Evolutionary conservation across 495 filamentous ascomycete species (phyloP).

Genomic region (Hyaloscypha finlandica): DNA sequence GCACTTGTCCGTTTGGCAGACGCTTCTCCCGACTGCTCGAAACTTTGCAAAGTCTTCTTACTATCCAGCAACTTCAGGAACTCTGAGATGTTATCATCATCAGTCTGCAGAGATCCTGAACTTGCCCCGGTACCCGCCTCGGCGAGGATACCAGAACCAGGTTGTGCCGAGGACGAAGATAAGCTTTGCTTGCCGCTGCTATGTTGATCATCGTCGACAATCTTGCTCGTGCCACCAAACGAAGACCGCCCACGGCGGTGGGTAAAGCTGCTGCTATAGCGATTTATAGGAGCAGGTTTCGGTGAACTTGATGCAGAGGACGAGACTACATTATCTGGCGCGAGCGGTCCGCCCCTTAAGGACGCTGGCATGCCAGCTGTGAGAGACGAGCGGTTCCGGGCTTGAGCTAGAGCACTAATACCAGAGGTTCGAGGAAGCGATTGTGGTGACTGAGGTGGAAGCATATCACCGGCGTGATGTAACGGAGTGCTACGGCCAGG

Average conservation of each 20-base stretch:
- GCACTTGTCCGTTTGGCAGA: conserved; percentile 63
- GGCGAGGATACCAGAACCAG: conserved; percentile 78
- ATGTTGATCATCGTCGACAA: conserved; percentile 75
- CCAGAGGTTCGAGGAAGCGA: conserved; percentile 53
- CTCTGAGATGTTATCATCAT: conserved; percentile 90
- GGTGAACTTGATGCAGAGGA: conserved; percentile 72
- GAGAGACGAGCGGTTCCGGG: conserved; percentile 66
- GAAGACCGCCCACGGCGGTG: conserved; percentile 78
- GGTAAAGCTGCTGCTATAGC: conserved; percentile 84
- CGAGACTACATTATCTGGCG: conserved; percentile 57
- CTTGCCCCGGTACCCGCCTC: conserved; percentile 71
- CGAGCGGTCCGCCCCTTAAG: conserved; percentile 53
- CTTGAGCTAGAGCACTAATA: conserved; percentile 58
- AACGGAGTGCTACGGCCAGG: conserved; percentile 47
- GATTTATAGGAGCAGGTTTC: conserved; percentile 66
- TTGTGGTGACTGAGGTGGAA: conserved; percentile 59
- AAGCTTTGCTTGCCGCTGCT: conserved; percentile 88
- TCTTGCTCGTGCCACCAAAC: conserved; percentile 65
- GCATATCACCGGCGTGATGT: conserved; percentile 31
- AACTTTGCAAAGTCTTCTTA: conserved; percentile 75
- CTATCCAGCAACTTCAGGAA: conserved; percentile 86
- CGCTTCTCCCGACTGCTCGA: conserved; percentile 60
- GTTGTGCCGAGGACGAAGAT: conserved; percentile 78
- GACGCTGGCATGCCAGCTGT: conserved; percentile 66
- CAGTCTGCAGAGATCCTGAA: conserved; percentile 77